A percentile compares a stretch with the other conserved stretches of the same genome.
These are phyloP conservation scores for Flaveria trinervia DNA, from an alignment of 129 eudicot genomes.

Conservation along the genomic window DNA sequence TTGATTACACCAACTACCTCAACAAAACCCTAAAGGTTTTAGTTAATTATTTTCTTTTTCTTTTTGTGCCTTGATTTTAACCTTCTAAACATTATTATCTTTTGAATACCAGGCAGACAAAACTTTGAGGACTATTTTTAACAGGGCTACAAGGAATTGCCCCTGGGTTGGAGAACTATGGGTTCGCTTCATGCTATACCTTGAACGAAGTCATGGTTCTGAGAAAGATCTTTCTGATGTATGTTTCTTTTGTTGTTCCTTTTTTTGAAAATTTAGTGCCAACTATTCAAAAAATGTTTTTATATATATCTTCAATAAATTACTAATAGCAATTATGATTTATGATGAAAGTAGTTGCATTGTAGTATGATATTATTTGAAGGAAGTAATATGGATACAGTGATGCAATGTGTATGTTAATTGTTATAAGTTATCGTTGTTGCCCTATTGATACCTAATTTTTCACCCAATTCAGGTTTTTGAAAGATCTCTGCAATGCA, in stretches of 20 bases:
- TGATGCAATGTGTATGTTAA: background rate
- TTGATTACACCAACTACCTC: constrained; percentile 73
- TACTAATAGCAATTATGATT: constrained; percentile 4
- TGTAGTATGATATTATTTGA: constrained; percentile 9
- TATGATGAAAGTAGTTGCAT: constrained; percentile 3
- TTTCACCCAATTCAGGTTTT: constrained; percentile 60
- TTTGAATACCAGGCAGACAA: constrained; percentile 56
- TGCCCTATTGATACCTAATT: background rate
- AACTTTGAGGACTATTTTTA: constrained; percentile 49
- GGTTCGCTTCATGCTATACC: constrained; percentile 70
- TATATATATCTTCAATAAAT: background rate
- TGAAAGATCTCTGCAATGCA: constrained; percentile 77
- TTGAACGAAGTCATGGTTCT: constrained; percentile 71
- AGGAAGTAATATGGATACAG: constrained; percentile 5
- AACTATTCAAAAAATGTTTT: background rate
- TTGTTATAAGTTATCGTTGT: background rate
- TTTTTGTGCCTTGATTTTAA: constrained; percentile 9
- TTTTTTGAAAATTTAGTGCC: constrained; percentile 1
- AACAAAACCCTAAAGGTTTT: constrained; percentile 83
- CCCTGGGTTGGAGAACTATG: constrained; percentile 93
- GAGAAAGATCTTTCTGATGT: constrained; percentile 86
- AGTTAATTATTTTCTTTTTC: background rate
- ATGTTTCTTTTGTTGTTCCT: constrained; percentile 30
- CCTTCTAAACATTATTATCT: background rate
- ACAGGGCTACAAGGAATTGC: constrained; percentile 90